Percentiles rank a stretch among this genome's conserved stretches.
Evolutionary conservation across 192 early-diverging fungal genomes (phyloP).

Genomic region (Geosiphon pyriformis): DNA sequence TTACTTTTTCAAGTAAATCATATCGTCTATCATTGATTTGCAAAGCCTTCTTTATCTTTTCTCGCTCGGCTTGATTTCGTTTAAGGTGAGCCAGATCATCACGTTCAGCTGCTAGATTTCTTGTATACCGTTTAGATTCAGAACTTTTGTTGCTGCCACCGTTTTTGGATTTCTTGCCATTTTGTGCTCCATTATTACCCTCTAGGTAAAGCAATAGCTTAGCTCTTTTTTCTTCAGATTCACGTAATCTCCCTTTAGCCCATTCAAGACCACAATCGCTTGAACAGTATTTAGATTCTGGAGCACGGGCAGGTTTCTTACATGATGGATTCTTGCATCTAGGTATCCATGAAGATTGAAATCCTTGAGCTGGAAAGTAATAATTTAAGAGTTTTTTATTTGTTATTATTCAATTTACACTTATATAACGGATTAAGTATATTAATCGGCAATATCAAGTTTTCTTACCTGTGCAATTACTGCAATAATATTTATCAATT

Average conservation of each 20-base stretch:
- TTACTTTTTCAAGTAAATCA: conserved; percentile 24
- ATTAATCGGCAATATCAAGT: not conserved
- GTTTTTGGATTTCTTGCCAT: not conserved
- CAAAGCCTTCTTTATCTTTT: conserved; percentile 24
- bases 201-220: conserved; percentile 4
- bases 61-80: conserved; percentile 22
- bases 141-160: not conserved
- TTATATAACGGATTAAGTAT: not conserved
- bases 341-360: conserved; percentile 39
- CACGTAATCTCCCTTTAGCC: conserved; percentile 38
- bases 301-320: conserved; percentile 32
- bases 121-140: not conserved
- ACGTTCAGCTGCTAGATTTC: conserved; percentile 22
- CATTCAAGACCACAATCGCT: conserved; percentile 45
- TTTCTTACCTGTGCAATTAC: conserved; percentile 48
- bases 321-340: conserved; percentile 43
- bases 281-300: conserved; percentile 48
- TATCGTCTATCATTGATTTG: conserved; percentile 27
- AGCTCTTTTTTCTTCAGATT: conserved; percentile 34
- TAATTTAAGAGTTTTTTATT: too few relatives aligned
- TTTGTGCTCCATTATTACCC: too few relatives aligned
- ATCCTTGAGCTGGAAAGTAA: conserved; percentile 48
- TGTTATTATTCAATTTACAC: not conserved
- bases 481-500: conserved; percentile 63
- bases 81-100: conserved; percentile 27